Percentiles rank a stretch among this genome's conserved stretches.
phyloP scores from a whole-genome alignment of 192 early-diverging fungal species.

The Mortierella alpina region DNA sequence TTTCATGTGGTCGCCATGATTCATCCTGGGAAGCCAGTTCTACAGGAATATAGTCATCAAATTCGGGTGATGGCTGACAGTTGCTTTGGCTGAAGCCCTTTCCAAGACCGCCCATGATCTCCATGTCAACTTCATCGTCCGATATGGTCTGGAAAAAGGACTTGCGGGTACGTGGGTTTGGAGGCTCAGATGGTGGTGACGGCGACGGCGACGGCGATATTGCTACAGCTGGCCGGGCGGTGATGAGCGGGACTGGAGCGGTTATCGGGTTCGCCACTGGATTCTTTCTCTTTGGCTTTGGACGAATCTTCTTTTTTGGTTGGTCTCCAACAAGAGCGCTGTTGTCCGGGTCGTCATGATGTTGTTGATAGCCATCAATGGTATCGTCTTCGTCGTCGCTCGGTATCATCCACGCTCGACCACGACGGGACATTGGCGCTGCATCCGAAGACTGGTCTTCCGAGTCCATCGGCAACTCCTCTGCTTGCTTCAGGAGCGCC shows the following conservation, averaged over 20 bases:
- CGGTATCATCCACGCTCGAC: neutral
- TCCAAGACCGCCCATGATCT: conserved; percentile 37
- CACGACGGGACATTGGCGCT: neutral
- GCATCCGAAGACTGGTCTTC: neutral
- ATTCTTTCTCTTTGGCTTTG: neutral
- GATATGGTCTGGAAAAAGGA: conserved; percentile 19
- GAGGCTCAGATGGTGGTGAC: neutral
- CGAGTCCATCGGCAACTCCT: neutral
- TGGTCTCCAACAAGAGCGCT: neutral
- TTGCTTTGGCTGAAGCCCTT: neutral
- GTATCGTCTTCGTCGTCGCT: neutral
- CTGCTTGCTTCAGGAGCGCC: conserved; percentile 14
- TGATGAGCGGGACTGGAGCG: no score
- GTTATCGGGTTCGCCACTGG: no score
- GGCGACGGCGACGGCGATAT: neutral
- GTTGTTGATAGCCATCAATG: neutral
- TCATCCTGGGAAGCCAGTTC: neutral
- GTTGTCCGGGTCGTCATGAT: neutral
- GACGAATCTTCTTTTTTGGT: neutral
- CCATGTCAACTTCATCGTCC: conserved; percentile 40
- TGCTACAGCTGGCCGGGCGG: neutral
- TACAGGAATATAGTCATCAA: neutral
- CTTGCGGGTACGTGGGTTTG: neutral
- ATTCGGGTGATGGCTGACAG: neutral
- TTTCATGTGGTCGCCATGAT: neutral